Evolutionary conservation across 352 stramenopile genomes (phyloP), one percentile per base, ranked within the genome.

Genomic region (Globisporangium paroecandrum): DNA sequence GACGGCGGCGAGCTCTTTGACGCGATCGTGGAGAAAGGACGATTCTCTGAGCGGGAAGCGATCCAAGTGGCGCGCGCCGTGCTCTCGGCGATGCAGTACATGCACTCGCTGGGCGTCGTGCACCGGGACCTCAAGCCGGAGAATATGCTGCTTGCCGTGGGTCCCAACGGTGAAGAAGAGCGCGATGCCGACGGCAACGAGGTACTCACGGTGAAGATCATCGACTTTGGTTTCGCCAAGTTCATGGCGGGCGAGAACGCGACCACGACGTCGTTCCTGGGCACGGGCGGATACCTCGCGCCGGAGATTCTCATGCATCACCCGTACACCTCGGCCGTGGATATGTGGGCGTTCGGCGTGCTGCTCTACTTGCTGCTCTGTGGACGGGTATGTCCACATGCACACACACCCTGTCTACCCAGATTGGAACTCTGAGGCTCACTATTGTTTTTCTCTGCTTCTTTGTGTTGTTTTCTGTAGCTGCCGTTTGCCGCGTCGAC

Each of bases 141-240:
- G 69, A 93, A 93, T 69, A 81, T 93, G 71, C 66, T 93, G 38
- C 74, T 94, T 1, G 68, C 82, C 2, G 67, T 78, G 24, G 64
- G 60, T 8, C 72, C 62, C 6, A n/a, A 58, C 71, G 64, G 66
- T 43, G 55, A 53, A 27, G 51, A 71, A 7, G 62, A 69, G 27
- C 62, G 47, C 29, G 56, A 56, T 18, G 62, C 9, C 22, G 43
- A 49, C 5, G 24, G 29, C 38, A 49, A 63, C 7, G 67, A 66
- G 25, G 38, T 64, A 5, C 43, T 93, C 61, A 64, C 79, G 1
- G 77, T 99, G 15, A 99, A 99, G 80, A 98, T 99, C 64, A 99
- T 99, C 72, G 97, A 99, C 80, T 99, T 99, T 89, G 97, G 97
- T 7, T 90, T 99, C 51, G 91, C 91, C 41, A 99, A 99, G 75